Base-by-base conservation (phyloP, 148 eudicot species). In the Limonium bicolor region DNA sequence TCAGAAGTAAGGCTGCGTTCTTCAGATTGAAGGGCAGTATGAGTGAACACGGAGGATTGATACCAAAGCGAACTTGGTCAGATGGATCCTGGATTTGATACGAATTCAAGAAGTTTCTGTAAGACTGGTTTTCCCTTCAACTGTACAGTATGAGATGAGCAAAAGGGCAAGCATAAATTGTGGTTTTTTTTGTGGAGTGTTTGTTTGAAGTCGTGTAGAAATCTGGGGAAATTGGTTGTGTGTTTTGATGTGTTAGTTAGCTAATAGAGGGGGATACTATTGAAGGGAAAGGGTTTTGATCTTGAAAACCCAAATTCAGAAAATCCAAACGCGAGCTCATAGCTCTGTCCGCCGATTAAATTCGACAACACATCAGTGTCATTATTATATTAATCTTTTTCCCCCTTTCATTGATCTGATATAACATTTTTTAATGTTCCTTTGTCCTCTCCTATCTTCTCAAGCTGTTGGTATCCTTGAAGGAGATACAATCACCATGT, bases 1-100 rank as follows among this genome's bases (percentile, higher is more conserved):
- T 72, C 20, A 71, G 77, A 50, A 83, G 76, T 52, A 83, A 83
- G 34, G 74, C 64, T 2, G 50, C 69, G 1, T 72, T 76, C 31
- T 74, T 74, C 23, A 70, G 79, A 39, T 59, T 72, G 44, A 80
- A 68, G 46, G 84, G 94, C 25, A 80, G 97, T 51, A 70, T 73
- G 81, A 83, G 97, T 16, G 97, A 88, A 56, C 92, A 77, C 51
- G 86, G 92, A 4, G 72, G 70, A 25, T 51, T 68, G 24, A 68
- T 70, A 12, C 56, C 68, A 0, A 74, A 67, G 55, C 70, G 72
- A 30, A 60, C 20, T 43, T 61, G 85, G 69, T 62, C 64, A 29
- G 69, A 70, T 16, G 70, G 57, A 20, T 63, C 38, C 41, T 38
- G 68, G 66, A 49, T 57, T 55, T 70, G 78, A 80, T 39, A 62